Evolutionary conservation across 2,329 filamentous ascomycete species (phyloP).

Genomic region (Epichloe glyceriae): DNA sequence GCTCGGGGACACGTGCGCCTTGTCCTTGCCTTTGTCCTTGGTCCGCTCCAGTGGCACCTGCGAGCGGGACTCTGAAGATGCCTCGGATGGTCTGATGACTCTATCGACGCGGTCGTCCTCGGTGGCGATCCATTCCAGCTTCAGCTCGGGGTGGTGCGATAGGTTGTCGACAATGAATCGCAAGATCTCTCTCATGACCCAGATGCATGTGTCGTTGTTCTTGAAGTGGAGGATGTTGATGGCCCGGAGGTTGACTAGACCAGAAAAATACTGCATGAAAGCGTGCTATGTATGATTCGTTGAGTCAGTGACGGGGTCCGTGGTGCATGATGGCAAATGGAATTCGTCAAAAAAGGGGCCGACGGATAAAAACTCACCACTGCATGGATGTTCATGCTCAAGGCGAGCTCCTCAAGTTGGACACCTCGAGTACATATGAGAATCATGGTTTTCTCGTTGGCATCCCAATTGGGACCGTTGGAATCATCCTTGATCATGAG

Average conservation of each 20-base stretch:
- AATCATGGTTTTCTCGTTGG: constrained; percentile 39
- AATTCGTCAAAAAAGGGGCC: no score
- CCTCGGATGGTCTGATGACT: constrained; percentile 29
- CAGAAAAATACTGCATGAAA: constrained; percentile 40
- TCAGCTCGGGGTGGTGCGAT: constrained; percentile 39
- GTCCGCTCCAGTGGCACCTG: constrained; percentile 16
- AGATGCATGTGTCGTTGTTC: constrained; percentile 42
- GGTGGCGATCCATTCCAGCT: constrained; percentile 46
- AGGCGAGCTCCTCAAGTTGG: constrained; percentile 40
- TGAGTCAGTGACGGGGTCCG: not conserved
- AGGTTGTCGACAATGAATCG: constrained; percentile 47
- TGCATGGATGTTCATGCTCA: constrained; percentile 38
- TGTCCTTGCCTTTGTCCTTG: constrained; percentile 25
- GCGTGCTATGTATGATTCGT: constrained; percentile 36
- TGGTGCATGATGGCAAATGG: no score
- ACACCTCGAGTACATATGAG: constrained; percentile 39
- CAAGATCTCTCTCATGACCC: constrained; percentile 42
- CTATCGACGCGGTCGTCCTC: constrained; percentile 36
- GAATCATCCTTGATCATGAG: constrained; percentile 48
- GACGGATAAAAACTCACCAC: constrained; percentile 30
- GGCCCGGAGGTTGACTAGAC: constrained; percentile 35
- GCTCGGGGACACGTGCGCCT: constrained; percentile 11
- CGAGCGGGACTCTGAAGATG: constrained; percentile 13
- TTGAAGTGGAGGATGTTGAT: constrained; percentile 42
- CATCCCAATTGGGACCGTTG: constrained; percentile 39